phyloP scores from a whole-genome alignment of 176 grass and related monocot genomes.

The Oryza longistaminata region DNA sequence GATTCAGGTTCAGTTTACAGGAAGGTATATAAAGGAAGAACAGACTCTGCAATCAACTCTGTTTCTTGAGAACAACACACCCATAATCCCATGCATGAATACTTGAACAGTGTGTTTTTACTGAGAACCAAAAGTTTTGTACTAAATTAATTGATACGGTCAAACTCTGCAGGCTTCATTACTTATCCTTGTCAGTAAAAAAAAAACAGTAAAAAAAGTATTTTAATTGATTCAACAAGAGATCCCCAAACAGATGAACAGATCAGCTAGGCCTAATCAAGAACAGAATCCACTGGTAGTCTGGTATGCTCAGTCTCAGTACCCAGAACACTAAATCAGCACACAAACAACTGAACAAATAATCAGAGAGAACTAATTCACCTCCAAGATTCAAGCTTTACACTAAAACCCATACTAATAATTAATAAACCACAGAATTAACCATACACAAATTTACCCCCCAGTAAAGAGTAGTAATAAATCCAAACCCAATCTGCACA shows the following conservation, averaged over 20 bases:
- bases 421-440: background rate
- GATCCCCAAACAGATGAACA: background rate
- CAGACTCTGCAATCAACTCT: background rate
- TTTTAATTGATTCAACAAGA: background rate
- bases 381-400: background rate
- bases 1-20: background rate
- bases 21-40: background rate
- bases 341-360: background rate
- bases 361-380: background rate
- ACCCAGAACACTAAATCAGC: background rate
- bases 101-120: background rate
- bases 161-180: background rate
- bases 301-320: background rate
- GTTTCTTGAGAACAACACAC: background rate
- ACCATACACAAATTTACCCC: background rate
- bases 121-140: background rate
- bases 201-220: background rate
- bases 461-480: background rate
- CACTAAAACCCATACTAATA: background rate
- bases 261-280: background rate
- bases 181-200: background rate
- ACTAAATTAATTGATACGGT: background rate
- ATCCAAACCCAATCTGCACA: conserved; percentile 8
- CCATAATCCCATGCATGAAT: background rate
- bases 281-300: background rate